Evolutionary conservation across 768 basidiomycete species (phyloP).

Genomic region (Trametes coccinea): DNA sequence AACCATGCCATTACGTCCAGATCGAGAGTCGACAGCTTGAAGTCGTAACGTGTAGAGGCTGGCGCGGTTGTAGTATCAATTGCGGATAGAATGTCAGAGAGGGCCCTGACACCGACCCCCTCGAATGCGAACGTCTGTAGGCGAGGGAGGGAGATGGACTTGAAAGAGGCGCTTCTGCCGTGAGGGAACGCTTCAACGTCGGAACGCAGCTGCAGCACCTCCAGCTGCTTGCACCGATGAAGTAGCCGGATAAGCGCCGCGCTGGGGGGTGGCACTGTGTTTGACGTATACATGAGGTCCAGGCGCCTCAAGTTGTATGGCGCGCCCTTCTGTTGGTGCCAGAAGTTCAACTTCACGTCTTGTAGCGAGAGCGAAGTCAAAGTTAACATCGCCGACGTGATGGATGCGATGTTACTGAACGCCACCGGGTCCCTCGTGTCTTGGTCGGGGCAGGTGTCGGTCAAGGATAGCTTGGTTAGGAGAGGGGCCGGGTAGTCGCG

Average conservation of each 20-base stretch:
- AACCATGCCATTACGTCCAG: too few relatives aligned
- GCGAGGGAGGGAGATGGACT: not conserved
- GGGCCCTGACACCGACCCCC: not conserved
- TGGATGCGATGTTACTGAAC: not conserved
- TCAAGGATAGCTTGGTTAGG: not conserved
- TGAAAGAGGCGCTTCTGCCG: not conserved
- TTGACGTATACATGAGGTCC: not conserved
- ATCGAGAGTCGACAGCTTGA: too few relatives aligned
- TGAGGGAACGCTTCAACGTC: not conserved
- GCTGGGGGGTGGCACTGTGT: not conserved
- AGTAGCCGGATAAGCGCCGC: not conserved
- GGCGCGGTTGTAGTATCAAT: not conserved
- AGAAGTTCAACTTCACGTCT: not conserved
- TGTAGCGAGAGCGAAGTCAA: not conserved
- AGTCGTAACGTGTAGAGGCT: not conserved
- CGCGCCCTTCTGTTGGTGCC: not conserved
- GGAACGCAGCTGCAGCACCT: not conserved
- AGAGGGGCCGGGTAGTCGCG: not conserved
- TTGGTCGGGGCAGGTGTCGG: not conserved
- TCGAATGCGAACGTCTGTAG: not conserved
- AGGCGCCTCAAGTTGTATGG: not conserved
- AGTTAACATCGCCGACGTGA: not conserved
- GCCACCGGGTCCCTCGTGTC: not conserved
- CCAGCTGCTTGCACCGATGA: not conserved
- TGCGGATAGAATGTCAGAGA: not conserved